Evolutionary conservation across 768 basidiomycete genomes (phyloP), one percentile per base, ranked within the genome.

Genomic region (Pleurotus tuber-regium): DNA sequence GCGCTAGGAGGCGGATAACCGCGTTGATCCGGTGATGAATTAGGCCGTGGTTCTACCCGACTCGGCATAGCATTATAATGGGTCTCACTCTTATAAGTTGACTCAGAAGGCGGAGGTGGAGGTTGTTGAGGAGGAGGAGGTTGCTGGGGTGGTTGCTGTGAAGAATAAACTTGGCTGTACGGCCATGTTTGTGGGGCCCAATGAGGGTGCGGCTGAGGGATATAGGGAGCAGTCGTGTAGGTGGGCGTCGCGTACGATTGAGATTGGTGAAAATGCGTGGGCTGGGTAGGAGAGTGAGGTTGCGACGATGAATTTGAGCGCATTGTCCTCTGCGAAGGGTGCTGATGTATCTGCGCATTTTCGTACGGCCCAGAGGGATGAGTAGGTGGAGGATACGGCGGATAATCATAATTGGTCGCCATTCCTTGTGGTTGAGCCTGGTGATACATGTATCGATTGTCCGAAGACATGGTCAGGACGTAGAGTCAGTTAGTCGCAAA

Each of bases 381-480:
- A 31, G 49, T 38, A 12, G 49, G 25, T 8, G 52, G 31, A 12
- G 53, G 40, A 51, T 57, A 57, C 9, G 43, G 24, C 19, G 54
- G 43, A 47, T 57, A 57, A 7, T 57, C 56, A 30, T 57, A 57
- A 19, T 42, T 35, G 8, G 56, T 28, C 28, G 50, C 35, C 33
- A 54, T 40, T 0, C 33, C 49, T 30, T n/a, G 47, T 10, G 51
- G 21, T 7, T 23, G 53, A 5, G 53, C 44, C 18, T 57, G 49
- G 12, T 21, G 51, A 36, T 57, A 57, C 44, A 57, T 54, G 42
- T 53, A 56, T 43, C 55, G 52, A 8, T 48, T 48, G 46, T 56
- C 55, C n/a, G 55, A 56, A 19, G 55, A 49, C 55, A 56, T 56
- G 33, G 21, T 33, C 14, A 21, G 9, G 18, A 30, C 25, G 31